Evolutionary conservation across 2,329 filamentous ascomycete genomes (phyloP), one percentile per base, ranked within the genome.

Genomic region (Cucurbitaria berberidis): DNA sequence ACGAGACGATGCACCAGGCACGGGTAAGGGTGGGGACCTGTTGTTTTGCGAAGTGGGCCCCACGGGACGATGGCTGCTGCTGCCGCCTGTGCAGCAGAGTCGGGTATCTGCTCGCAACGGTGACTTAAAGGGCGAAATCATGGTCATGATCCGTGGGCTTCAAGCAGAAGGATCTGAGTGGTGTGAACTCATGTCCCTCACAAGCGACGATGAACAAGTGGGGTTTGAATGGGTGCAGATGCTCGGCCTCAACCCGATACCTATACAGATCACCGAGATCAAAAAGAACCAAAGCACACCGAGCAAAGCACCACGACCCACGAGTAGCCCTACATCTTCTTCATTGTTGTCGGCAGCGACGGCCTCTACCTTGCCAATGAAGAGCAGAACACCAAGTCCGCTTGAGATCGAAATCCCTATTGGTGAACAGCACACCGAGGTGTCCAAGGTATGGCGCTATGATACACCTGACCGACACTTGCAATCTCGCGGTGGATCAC

Each of bases 21-120:
- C 84, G 30, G 84, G 84, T 3, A 84, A 88, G 57, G 80, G 84
- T 43, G 92, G 93, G 6, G 95, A 99, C 73, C 73, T 99, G n/a
- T 83, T 99, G 19, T 89, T 99, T 51, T 93, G 93, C 62, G 93
- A 98, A 74, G 86, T 92, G n/a, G 91, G 92, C 39, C 84, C 85
- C 46, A 82, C 84, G 5, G 86, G 89, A 13, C 85, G 86, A 47
- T 98, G 91, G 86, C 83, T 99, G 4, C 82, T 99, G 0, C 96
- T 99, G 67, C 89, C 93, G n/a, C 93, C 95, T 1, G 82, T 97
- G n/a, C 82, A 87, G 16, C 82, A 86, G 59, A 81, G 82, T 30
- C 83, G 85, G 55, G 83, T 96, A 18, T 98, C 95, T 11, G 91
- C 92, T 44, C 87, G 93, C 34, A 86, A 82, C 54, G 92, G 92